Evolutionary conservation across 2,329 filamentous ascomycete genomes (phyloP), one percentile per base, ranked within the genome.

Genomic region (Emergomyces orientalis): DNA sequence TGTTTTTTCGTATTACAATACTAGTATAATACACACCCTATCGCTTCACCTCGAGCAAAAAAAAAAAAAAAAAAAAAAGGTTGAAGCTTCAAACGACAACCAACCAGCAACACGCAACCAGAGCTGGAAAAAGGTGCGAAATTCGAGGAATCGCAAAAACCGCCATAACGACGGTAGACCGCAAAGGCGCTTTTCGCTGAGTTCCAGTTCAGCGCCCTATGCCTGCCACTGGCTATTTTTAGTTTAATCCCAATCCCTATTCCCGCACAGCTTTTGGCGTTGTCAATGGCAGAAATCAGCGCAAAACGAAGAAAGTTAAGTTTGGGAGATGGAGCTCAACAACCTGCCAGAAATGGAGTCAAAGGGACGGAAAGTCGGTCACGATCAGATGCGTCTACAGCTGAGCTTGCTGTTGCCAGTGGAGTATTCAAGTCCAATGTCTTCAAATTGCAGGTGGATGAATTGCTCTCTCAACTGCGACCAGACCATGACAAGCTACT

Each of bases 391-490:
- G 25, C 58, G n/a, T 58, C 64, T 8, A 60, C 71, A 58, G 71
- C 70, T 37, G 73, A 78, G 65, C 66, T 75, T 57, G 72, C 73
- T 37, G 67, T 72, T 66, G 70, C 76, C 17, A 79, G 78, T 39
- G 82, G 82, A 57, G 78, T 82, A n/a, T 87, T 83, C 77, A 86
- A 86, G 70, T 86, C 84, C 52, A 86, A 81, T 70, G 76, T 87
- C 63, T 88, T 89, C 76, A 87, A 87, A 71, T 73, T 88, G 11
- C 86, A 89, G 70, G 78, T 87, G 41, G 84, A 88, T 66, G 85
- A 88, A 67, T 76, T 89, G 63, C 72, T 88, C 59, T 73, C 77
- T 7, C 82, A 85, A 66, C 76, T 86, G 59, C 79, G 80, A 67
- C 82, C 81, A 41, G 81, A 83, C 65, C 84, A 86, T 66, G 82